Base-by-base conservation (phyloP, 305 asterid species). In the Fraxinus paxiana region DNA sequence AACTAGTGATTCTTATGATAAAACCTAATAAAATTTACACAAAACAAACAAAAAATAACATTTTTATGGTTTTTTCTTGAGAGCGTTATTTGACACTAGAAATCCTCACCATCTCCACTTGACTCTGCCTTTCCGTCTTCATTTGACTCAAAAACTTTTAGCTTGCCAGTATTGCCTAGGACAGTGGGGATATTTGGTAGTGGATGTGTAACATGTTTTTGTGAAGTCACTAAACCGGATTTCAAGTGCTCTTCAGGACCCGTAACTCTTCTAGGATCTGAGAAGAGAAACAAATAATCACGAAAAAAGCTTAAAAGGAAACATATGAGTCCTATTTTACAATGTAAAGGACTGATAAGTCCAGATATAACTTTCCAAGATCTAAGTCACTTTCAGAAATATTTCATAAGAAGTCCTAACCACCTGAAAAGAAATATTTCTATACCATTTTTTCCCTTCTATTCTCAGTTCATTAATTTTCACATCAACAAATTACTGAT, bases 71-170 rank as follows among this genome's bases (percentile, higher is more conserved):
- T 69, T 81, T 76, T 34, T 38, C 48, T 79, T 43, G 38, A 48
- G 74, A 76, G 75, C 31, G 46, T 59, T 43, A 31, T 54, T 78
- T 51, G 82, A 80, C 80, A 78, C 82, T 82, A 76, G 67, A 65
- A 81, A 74, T 83, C 85, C 91, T 89, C 89, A 90, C 93, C 93
- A 69, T 82, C 79, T 48, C 59, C 61, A 22, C 63, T 81, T 37
- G 86, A 54, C 74, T 79, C 86, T 84, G 84, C 85, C 71, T 84
- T 86, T 46, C 69, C 73, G 43, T 80, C 31, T 24, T 78, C 86
- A 82, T 67, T 82, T 22, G 86, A 73, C 65, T 78, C 67, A 8
- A 82, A 56, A 81, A 75, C 75, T 87, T 79, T 43, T 80, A 74
- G 80, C 79, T 59, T 84, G 72, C 86, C 87, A 84, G 63, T 75